A percentile compares a stretch with the other conserved stretches of the same genome.
phyloP scores from a whole-genome alignment of 805 yeast genomes.

The Naumovozyma castellii region DNA sequence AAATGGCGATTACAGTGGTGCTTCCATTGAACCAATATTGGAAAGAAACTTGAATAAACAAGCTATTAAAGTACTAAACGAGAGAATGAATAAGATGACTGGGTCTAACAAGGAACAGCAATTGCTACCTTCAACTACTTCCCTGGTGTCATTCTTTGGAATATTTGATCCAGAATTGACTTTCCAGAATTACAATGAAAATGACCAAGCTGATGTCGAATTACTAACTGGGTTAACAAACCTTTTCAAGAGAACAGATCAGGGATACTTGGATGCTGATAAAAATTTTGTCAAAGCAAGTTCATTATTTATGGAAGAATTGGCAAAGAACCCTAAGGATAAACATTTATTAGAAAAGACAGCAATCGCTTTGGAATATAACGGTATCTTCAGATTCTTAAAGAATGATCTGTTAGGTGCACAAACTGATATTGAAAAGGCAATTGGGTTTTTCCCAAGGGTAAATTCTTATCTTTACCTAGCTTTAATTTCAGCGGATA shows the following conservation, averaged over 20 bases:
- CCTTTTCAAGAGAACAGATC: conserved; percentile 36
- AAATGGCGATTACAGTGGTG: conserved; percentile 73
- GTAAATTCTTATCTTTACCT: conserved; percentile 74
- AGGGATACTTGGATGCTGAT: conserved; percentile 33
- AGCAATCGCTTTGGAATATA: conserved; percentile 74
- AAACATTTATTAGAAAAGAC: conserved; percentile 30
- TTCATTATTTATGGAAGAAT: conserved; percentile 31
- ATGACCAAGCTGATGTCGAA: conserved; percentile 52
- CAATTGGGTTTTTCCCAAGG: conserved; percentile 62
- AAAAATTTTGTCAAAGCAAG: conserved; percentile 47
- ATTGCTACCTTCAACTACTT: conserved; percentile 70
- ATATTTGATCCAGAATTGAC: conserved; percentile 57
- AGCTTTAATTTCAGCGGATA: conserved; percentile 78
- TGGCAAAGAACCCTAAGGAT: conserved; percentile 21
- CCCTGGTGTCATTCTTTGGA: conserved; percentile 77
- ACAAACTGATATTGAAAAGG: conserved; percentile 49
- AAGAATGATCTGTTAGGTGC: conserved; percentile 64
- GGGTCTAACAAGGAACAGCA: conserved; percentile 26
- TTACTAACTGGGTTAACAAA: conserved; percentile 57
- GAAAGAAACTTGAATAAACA: conserved; percentile 80
- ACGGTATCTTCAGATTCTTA: conserved; percentile 76
- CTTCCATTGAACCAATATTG: conserved; percentile 65
- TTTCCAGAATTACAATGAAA: conserved; percentile 41
- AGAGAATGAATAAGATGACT: conserved; percentile 26
- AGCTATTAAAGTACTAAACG: conserved; percentile 63